Evolutionary conservation across 2,329 filamentous ascomycete species (phyloP).

Genomic region (Beauveria scarabaeidicola): DNA sequence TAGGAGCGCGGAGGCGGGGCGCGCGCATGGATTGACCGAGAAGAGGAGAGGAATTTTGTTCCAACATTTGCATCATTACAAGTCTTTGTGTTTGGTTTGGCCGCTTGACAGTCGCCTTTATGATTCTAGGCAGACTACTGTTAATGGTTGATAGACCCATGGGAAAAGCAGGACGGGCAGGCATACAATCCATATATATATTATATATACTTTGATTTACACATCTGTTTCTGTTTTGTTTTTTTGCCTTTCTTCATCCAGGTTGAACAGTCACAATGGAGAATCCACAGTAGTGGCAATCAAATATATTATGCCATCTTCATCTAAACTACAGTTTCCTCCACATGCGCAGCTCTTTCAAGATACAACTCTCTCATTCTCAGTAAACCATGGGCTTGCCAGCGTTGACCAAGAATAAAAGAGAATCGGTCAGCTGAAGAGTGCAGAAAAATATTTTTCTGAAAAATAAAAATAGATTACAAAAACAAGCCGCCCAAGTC

Average conservation of each 20-base stretch:
- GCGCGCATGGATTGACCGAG: too few relatives aligned
- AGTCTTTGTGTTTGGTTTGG: too few relatives aligned
- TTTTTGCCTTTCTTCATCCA: background rate
- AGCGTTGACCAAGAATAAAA: background rate
- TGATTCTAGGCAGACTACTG: too few relatives aligned
- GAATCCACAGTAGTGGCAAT: background rate
- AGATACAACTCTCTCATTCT: background rate
- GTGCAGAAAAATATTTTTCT: background rate
- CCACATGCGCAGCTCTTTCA: background rate
- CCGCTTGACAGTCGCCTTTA: too few relatives aligned
- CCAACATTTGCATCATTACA: too few relatives aligned
- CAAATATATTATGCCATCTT: background rate
- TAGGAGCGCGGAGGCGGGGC: too few relatives aligned
- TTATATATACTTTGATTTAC: background rate
- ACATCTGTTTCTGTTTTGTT: background rate
- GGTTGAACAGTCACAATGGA: background rate
- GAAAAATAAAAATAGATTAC: background rate
- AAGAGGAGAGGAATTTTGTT: too few relatives aligned
- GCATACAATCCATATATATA: too few relatives aligned
- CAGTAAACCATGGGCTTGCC: background rate
- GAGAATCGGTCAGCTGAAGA: background rate
- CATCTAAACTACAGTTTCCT: constrained; percentile 8
- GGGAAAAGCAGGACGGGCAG: too few relatives aligned
- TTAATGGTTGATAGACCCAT: too few relatives aligned
- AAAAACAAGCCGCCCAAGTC: background rate